Base-by-base conservation (phyloP, 306 rosid species). In the Quercus alba region DNA sequence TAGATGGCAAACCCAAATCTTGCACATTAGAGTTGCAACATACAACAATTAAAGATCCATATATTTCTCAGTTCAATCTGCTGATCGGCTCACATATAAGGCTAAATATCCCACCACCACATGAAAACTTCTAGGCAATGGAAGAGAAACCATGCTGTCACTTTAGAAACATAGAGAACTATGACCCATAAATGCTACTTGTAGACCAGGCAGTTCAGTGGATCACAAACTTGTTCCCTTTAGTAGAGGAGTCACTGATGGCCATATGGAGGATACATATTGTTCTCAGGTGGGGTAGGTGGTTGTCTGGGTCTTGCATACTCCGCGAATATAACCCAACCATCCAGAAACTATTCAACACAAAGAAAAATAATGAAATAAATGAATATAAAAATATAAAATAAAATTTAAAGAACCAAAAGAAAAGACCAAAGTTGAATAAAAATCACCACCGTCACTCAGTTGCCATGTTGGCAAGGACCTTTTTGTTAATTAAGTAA, bases 311-410 rank as follows among this genome's bases (percentile, higher is more conserved):
- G 97, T 78, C 88, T 90, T 23, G 99, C 99, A 59, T 96, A 96
- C 89, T 96, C 99, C 0, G 99, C 99, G 74, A 93, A 96, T 85
- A 96, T 93, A 64, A 96, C 99, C 99, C 99, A 96, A 64, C 99
- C 99, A 57, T 96, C 98, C 62, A 96, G 88, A 86, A 93, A 93
- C 99, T 96, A 82, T 26, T 82, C 21, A 38, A 62, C 78, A 79
- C 7, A 71, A 70, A 41, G 31, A 52, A 49, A 82, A 54, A 70
- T 63, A 75, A 56, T 13, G 7, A 19, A 68, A 74, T 78, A 35
- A 19, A 28, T 59, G 66, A 49, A 49, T 12, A 49, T 49, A 10
- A 49, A 49, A 12, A 49, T 2, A 2, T 49, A 7, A 6, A 58
- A 25, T 59, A 21, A 49, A 21, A 23, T 7, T 17, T 38, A 30